Evolutionary conservation across 2,329 filamentous ascomycete genomes (phyloP).

Genomic region (Cordyceps javanica): DNA sequence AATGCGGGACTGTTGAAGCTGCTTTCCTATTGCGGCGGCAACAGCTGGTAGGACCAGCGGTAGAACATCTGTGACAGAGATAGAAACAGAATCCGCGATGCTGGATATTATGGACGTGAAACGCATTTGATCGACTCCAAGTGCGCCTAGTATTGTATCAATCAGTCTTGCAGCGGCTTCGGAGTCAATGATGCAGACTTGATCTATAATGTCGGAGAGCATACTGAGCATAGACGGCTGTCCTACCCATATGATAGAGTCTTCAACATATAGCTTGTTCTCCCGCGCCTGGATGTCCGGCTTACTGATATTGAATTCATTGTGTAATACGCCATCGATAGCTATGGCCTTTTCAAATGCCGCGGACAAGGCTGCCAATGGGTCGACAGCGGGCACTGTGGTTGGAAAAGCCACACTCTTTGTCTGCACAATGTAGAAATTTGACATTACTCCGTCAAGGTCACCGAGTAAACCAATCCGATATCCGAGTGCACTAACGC

Average conservation of each 20-base stretch:
- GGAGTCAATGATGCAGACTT: conserved; percentile 16
- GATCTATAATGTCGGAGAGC: conserved; percentile 16
- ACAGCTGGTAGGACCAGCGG: conserved; percentile 21
- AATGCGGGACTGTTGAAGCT: conserved; percentile 1
- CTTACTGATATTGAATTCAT: neutral
- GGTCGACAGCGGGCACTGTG: neutral
- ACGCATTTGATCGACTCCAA: conserved; percentile 16
- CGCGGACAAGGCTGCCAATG: neutral
- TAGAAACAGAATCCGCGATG: conserved; percentile 16
- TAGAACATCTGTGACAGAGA: conserved; percentile 12
- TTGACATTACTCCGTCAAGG: neutral
- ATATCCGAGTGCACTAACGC: neutral
- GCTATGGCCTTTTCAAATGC: conserved; percentile 2
- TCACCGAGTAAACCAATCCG: conserved; percentile 4
- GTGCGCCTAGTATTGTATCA: conserved; percentile 17
- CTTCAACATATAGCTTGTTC: neutral
- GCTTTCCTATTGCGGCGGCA: conserved; percentile 15
- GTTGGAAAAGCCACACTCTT: neutral
- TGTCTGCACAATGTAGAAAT: neutral
- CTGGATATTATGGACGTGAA: conserved; percentile 16
- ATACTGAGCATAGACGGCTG: conserved; percentile 15
- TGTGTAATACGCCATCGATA: neutral
- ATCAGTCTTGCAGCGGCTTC: conserved; percentile 18
- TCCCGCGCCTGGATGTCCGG: neutral
- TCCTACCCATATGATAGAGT: neutral